Evolutionary conservation across 164 flowering plant genomes (phyloP).

Genomic region (Tinospora cordifolia): DNA sequence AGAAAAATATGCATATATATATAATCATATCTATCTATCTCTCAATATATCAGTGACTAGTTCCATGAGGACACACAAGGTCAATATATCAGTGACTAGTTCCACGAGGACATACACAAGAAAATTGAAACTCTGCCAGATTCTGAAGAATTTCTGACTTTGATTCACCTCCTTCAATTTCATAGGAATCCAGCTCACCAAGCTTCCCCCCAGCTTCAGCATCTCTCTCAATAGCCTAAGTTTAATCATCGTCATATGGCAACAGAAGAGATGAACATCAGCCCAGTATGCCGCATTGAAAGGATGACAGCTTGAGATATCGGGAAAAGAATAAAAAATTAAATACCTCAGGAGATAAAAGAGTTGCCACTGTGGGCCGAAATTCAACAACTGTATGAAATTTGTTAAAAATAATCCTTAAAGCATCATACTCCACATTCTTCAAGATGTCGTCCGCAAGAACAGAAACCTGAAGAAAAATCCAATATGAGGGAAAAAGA

Average conservation of each 20-base stretch:
- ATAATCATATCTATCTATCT: too few species aligned
- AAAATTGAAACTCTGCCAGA: slow-evolving; percentile 83
- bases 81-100: neutral
- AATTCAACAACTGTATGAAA: slow-evolving; percentile 76
- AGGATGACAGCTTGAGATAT: too few species aligned
- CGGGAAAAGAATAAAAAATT: neutral
- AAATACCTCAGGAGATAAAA: slow-evolving; percentile 84
- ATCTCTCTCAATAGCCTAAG: slow-evolving; percentile 75
- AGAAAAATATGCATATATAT: too few species aligned
- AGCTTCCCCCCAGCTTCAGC: slow-evolving; percentile 81
- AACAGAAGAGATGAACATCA: neutral
- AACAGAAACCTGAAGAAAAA: slow-evolving; percentile 59
- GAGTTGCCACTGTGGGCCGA: slow-evolving; percentile 68
- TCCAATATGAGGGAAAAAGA: neutral
- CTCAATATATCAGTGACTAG: too few species aligned
- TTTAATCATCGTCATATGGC: slow-evolving; percentile 6
- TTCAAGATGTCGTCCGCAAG: slow-evolving; percentile 91
- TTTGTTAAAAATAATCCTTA: slow-evolving; percentile 79
- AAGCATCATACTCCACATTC: slow-evolving; percentile 87
- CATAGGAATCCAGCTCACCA: slow-evolving; percentile 78
- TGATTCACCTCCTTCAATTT: slow-evolving; percentile 88
- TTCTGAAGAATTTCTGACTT: slow-evolving; percentile 84
- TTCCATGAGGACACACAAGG: too few species aligned
- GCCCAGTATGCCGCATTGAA: neutral
- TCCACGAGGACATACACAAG: slow-evolving; percentile 61